Base-by-base conservation (phyloP, 257 asterid species). In the Voacanga thouarsii region DNA sequence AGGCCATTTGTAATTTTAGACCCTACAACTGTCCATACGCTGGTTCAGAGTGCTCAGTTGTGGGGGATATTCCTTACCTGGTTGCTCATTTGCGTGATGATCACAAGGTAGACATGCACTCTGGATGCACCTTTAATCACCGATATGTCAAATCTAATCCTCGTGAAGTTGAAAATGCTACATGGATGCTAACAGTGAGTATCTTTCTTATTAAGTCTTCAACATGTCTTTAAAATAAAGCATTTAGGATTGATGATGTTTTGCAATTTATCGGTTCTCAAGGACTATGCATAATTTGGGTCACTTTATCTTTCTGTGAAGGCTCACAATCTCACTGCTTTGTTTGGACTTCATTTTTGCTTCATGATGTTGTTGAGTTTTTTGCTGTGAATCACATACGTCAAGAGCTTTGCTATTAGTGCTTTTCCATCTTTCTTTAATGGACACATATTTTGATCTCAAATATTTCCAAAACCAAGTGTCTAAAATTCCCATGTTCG, bases 131-230 rank as follows among this genome's bases (percentile, higher is more conserved):
- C 21, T 93, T 93, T 84, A 93, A 91, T 87, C 98, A 93, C 81
- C 98, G 96, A 41, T 93, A 91, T 77, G 97, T 93, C 77, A 93
- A 93, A 78, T 91, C 98, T 51, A 93, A 91, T 88, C 97, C 97
- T 45, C 92, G 97, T 64, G 98, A 93, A 82, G 98, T 93, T 45
- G 98, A 93, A 89, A 93, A 93, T 49, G 98, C 96, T 63, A 93
- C 98, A 7, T 93, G 98, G 98, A 93, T 93, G 97, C 84, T 93
- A 86, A 93, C 98, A 53, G 98, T 93, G 75, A 88, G 97, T 88
- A 74, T 72, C 71, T 64, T 63, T 28, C 41, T 67, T 56, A 33
- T 65, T 26, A 21, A 50, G 60, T 15, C n/a, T 24, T 18, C 61
- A 28, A 28, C 24, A 30, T 68, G 15, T 51, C 19, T 21, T 26